Evolutionary conservation across 495 filamentous ascomycete genomes (phyloP).

Genomic region (Penicillium fimorum): DNA sequence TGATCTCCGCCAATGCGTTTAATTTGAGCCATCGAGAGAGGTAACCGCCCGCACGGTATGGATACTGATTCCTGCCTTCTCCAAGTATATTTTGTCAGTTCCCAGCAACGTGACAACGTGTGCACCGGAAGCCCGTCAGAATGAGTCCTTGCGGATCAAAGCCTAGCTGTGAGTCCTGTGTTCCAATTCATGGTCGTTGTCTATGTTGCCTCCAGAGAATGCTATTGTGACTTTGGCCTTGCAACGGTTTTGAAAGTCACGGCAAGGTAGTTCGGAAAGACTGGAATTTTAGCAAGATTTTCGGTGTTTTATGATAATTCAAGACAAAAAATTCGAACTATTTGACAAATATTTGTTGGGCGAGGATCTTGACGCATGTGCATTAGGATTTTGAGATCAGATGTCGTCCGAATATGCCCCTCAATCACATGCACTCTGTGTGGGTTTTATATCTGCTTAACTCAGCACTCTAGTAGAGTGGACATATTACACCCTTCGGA

Average conservation of each 20-base stretch:
- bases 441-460: not conserved
- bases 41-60: not conserved
- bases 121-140: too few species aligned
- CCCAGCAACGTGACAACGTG: not conserved
- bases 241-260: not conserved
- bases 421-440: not conserved
- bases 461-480: not conserved
- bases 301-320: too few species aligned
- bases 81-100: not conserved
- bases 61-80: not conserved
- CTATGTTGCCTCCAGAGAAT: too few species aligned
- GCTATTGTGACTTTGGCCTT: not conserved
- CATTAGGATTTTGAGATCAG: not conserved
- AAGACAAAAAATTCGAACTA: not conserved
- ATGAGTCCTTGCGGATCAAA: too few species aligned
- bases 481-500: not conserved
- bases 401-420: not conserved
- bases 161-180: too few species aligned
- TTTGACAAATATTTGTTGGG: not conserved
- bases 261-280: too few species aligned
- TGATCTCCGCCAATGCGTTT: slow-evolving; percentile 7
- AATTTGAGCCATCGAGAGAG: slow-evolving; percentile 1
- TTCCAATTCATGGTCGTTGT: too few species aligned
- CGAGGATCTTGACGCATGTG: not conserved
- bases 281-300: not conserved